phyloP scores from a whole-genome alignment of 1,284 basidiomycete genomes.

The Apiotrichum mycotoxinovorans region DNA sequence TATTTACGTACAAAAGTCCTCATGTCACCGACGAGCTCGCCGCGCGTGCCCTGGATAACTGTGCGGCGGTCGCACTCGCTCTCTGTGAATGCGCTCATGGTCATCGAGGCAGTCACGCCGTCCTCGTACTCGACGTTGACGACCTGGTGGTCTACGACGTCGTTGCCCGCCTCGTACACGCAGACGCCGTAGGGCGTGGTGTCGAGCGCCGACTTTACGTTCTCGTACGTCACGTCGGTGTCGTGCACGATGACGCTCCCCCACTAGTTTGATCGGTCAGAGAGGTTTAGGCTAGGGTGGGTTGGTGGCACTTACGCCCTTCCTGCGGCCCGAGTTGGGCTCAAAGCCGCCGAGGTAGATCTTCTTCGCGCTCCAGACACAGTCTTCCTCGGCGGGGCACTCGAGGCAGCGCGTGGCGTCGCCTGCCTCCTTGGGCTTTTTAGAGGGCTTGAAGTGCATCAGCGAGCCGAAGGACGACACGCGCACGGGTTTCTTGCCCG shows the following conservation, averaged over 20 bases:
- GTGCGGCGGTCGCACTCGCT: constrained; percentile 70
- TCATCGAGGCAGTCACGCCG: constrained; percentile 72
- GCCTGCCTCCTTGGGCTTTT: constrained; percentile 66
- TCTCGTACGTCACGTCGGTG: constrained; percentile 67
- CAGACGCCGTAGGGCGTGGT: constrained; percentile 72
- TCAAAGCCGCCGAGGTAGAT: constrained; percentile 25
- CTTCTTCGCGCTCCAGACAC: constrained; percentile 79
- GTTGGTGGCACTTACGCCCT: neutral
- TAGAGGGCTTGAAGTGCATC: constrained; percentile 68
- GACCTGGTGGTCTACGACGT: constrained; percentile 77
- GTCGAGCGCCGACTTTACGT: constrained; percentile 61
- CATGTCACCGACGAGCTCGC: constrained; percentile 81
- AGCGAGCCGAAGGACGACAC: constrained; percentile 81
- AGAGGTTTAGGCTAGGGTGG: too few relatives aligned
- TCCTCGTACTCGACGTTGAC: constrained; percentile 77
- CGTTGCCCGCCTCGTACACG: constrained; percentile 75
- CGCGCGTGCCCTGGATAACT: constrained; percentile 71
- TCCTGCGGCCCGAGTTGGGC: neutral
- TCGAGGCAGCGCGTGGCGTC: constrained; percentile 66
- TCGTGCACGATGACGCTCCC: constrained; percentile 61
- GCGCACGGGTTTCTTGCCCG: constrained; percentile 56
- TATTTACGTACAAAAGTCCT: constrained; percentile 58
- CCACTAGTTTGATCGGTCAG: constrained; percentile 19
- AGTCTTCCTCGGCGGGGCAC: constrained; percentile 66
- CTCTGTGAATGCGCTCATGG: constrained; percentile 58